These are phyloP conservation scores for Phlebiopsis gigantea DNA, from an alignment of 768 basidiomycete species.

Conservation along the genomic window DNA sequence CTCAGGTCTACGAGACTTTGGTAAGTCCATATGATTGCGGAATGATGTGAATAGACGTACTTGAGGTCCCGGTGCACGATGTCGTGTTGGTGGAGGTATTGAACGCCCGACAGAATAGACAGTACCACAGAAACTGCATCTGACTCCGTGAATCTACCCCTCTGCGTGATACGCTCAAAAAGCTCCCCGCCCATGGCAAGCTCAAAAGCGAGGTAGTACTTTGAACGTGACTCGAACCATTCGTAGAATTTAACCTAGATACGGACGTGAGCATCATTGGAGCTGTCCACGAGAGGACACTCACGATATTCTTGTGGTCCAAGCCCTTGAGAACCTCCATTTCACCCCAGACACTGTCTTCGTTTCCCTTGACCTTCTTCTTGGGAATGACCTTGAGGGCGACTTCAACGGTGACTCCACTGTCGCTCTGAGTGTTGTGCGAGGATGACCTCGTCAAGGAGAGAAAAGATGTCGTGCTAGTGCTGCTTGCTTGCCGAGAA, in stretches of 20 bases:
- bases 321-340: slow-evolving; percentile 90
- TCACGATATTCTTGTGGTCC: slow-evolving; percentile 87
- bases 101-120: slow-evolving; percentile 78
- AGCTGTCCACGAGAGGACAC: slow-evolving; percentile 20
- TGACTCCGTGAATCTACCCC: slow-evolving; percentile 90
- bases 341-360: slow-evolving; percentile 84
- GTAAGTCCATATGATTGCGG: neutral
- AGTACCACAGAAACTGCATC: slow-evolving; percentile 83
- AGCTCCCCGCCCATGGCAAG: slow-evolving; percentile 93
- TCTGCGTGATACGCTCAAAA: slow-evolving; percentile 80
- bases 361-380: slow-evolving; percentile 92
- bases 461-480: slow-evolving; percentile 8
- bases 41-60: slow-evolving; percentile 34
- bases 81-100: slow-evolving; percentile 85
- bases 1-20: slow-evolving; percentile 64
- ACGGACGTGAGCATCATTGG: neutral
- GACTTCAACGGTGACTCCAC: slow-evolving; percentile 56
- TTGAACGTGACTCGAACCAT: slow-evolving; percentile 91
- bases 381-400: slow-evolving; percentile 90
- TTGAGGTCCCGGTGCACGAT: slow-evolving; percentile 98
- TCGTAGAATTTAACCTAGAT: slow-evolving; percentile 89
- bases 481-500: neutral
- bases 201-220: slow-evolving; percentile 95
- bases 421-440: slow-evolving; percentile 23
- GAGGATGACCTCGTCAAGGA: slow-evolving; percentile 19